These are phyloP conservation scores for Basipetospora chlamydospora DNA, from an alignment of 2,329 filamentous ascomycete species.

Conservation along the genomic window DNA sequence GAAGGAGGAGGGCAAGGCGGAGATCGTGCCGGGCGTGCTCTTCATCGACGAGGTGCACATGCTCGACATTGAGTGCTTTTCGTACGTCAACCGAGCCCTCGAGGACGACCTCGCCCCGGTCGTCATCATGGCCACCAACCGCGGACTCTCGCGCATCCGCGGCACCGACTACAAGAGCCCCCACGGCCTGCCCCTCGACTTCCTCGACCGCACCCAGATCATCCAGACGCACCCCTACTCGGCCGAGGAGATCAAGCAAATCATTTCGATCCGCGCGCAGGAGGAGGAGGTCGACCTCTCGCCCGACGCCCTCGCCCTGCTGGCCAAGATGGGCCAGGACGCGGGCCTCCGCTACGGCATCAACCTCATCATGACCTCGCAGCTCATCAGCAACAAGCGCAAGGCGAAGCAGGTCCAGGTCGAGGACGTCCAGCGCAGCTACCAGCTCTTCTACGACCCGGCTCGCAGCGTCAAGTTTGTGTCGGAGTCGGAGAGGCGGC, in stretches of 20 bases:
- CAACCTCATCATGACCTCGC: slow-evolving; percentile 90
- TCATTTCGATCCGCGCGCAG: slow-evolving; percentile 79
- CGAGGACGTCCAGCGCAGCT: slow-evolving; percentile 85
- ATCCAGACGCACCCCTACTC: slow-evolving; percentile 83
- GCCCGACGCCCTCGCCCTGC: slow-evolving; percentile 74
- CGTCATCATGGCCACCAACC: slow-evolving; percentile 98
- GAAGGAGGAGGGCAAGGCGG: slow-evolving; percentile 98
- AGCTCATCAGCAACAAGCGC: slow-evolving; percentile 75
- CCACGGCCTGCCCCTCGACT: slow-evolving; percentile 87
- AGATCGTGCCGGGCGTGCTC: slow-evolving; percentile 90
- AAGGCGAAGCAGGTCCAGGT: slow-evolving; percentile 71
- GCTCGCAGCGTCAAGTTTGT: slow-evolving; percentile 82
- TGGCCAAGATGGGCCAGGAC: slow-evolving; percentile 93
- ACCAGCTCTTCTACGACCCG: slow-evolving; percentile 86
- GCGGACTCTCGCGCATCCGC: slow-evolving; percentile 78
- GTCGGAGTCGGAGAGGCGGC: slow-evolving; percentile 73
- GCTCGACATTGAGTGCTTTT: slow-evolving; percentile 98
- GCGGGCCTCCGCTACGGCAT: slow-evolving; percentile 89
- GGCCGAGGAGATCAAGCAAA: slow-evolving; percentile 77
- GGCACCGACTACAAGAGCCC: slow-evolving; percentile 89
- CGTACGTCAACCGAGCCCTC: slow-evolving; percentile 91
- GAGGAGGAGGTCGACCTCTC: slow-evolving; percentile 93
- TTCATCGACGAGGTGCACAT: slow-evolving; percentile 99
- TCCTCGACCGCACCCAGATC: slow-evolving; percentile 90
- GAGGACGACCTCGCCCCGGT: slow-evolving; percentile 92